These are phyloP conservation scores for Cryptococcus sp. DNA, from an alignment of 1,284 basidiomycete species.

Conservation along the genomic window DNA sequence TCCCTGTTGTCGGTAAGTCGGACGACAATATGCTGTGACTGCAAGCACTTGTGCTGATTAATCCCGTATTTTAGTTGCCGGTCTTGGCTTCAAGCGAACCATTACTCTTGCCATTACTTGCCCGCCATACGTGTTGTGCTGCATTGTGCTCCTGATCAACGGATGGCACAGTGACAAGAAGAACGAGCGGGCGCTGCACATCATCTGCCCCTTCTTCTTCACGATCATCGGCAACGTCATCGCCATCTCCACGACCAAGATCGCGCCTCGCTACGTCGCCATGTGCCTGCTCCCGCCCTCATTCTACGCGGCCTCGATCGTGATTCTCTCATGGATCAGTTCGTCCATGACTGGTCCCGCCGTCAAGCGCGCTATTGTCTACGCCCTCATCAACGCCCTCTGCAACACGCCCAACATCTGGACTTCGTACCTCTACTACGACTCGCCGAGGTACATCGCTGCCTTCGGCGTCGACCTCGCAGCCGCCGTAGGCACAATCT, in stretches of 20 bases:
- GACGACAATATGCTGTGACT: too few species aligned
- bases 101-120: constrained; percentile 48
- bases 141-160: constrained; percentile 40
- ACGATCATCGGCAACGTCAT: constrained; percentile 59
- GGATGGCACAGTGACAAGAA: constrained; percentile 48
- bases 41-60: too few species aligned
- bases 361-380: constrained; percentile 52
- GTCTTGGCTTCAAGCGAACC: constrained; percentile 48
- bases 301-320: constrained; percentile 51
- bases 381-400: constrained; percentile 49
- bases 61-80: constrained; percentile 13
- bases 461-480: constrained; percentile 51
- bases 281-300: constrained; percentile 39
- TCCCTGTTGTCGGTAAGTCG: constrained; percentile 34
- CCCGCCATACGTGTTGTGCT: constrained; percentile 49
- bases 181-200: constrained; percentile 35
- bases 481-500: constrained; percentile 40
- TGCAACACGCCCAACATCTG: constrained; percentile 53
- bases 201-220: constrained; percentile 35
- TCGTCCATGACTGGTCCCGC: constrained; percentile 48
- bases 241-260: constrained; percentile 57
- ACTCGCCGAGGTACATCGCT: constrained; percentile 42
- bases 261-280: constrained; percentile 48
- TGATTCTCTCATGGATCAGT: constrained; percentile 51
- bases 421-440: constrained; percentile 50